Evolutionary conservation across 495 filamentous ascomycete genomes (phyloP).

Genomic region (Tetracladium marchalianum): DNA sequence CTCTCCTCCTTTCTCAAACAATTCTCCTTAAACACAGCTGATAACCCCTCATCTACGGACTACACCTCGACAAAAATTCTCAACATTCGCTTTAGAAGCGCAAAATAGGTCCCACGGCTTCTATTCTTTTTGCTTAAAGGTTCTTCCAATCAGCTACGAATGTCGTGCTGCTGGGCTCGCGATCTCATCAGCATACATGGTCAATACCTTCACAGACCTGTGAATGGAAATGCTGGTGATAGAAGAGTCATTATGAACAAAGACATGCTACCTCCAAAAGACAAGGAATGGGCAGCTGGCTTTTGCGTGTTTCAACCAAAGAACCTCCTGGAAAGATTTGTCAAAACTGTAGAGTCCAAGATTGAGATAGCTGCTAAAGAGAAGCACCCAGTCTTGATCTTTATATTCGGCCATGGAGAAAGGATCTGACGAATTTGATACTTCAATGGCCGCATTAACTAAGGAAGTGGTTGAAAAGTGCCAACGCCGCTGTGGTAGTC

Average conservation of each 20-base stretch:
- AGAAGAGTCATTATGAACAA: constrained; percentile 19
- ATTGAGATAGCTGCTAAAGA: constrained; percentile 15
- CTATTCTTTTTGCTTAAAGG: no score
- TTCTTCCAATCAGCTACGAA: constrained; percentile 18
- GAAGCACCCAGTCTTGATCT: constrained; percentile 14
- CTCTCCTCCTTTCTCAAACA: no score
- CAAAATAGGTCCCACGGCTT: constrained; percentile 10
- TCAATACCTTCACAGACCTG: constrained; percentile 18
- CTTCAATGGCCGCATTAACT: constrained; percentile 12
- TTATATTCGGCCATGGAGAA: constrained; percentile 22
- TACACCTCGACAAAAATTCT: no score
- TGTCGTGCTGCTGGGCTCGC: constrained; percentile 14
- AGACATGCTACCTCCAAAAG: constrained; percentile 10
- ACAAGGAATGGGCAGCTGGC: constrained; percentile 1
- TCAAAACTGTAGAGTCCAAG: constrained; percentile 12
- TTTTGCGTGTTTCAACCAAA: constrained; percentile 10
- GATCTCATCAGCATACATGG: constrained; percentile 15
- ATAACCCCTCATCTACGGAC: no score
- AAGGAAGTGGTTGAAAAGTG: constrained; percentile 8
- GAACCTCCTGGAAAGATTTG: constrained; percentile 15
- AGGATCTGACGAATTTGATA: constrained; percentile 10
- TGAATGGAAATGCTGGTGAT: constrained; percentile 11
- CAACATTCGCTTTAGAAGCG: neutral
- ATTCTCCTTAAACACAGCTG: no score
- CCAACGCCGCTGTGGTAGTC: constrained; percentile 2